Base-by-base conservation (phyloP, 306 rosid species). In the Cucurbita maxima region DNA sequence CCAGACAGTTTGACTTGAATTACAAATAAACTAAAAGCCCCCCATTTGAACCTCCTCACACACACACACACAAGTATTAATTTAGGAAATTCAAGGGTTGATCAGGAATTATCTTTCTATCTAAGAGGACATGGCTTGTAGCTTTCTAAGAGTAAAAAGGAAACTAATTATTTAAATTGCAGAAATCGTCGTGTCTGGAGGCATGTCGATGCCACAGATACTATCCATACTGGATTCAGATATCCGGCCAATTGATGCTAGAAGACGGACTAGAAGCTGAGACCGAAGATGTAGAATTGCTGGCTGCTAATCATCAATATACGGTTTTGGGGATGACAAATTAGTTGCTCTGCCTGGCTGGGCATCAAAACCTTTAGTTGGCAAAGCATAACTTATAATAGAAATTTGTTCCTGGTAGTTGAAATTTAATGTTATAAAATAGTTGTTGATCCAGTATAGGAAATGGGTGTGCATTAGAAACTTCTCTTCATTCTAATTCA, bases 191-290 rank as follows among this genome's bases (percentile, higher is more conserved):
- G 96, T 91, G 47, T 91, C 97, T 22, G 96, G 96, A 70, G 97
- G 97, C 83, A 91, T 91, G 97, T 91, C 97, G 44, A 91, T 91
- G 97, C 97, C 97, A 6, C 97, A 89, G 79, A 79, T 86, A 60
- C 83, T 89, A 74, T 87, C 91, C 10, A 87, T 89, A 1, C 16
- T 86, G 36, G 93, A 89, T 73, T 41, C 91, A 58, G 84, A 79
- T 36, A 56, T 76, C 53, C 64, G 55, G 77, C 88, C 92, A 45
- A 78, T 60, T 48, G 84, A 87, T 44, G 79, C 84, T 80, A 86
- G 73, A 76, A 87, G 89, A 75, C 73, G 77, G 51, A 66, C 70
- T 43, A 74, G 88, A 83, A 83, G 86, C 77, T 85, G 88, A 88
- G 78, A 70, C 57, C 38, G 72, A 80, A 78, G 76, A 54, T 57